A percentile compares a stretch with the other conserved stretches of the same genome.
These are phyloP conservation scores for Suillus bovinus DNA, from an alignment of 768 basidiomycete genomes.

Conservation along the genomic window DNA sequence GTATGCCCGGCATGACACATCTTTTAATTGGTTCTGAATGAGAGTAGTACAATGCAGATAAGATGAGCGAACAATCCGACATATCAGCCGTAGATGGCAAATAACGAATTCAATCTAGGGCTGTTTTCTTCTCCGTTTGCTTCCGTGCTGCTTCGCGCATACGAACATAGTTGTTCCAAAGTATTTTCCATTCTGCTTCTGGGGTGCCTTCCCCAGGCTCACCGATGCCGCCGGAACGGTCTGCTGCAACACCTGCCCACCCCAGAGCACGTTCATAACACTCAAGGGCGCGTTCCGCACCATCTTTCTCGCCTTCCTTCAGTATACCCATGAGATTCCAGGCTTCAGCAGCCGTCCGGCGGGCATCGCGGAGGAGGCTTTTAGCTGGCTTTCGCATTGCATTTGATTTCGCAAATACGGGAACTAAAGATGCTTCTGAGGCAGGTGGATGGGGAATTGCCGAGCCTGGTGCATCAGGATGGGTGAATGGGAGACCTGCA, in stretches of 20 bases:
- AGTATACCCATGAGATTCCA: slow-evolving; percentile 76
- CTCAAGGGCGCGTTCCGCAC: slow-evolving; percentile 44
- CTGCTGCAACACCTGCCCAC: slow-evolving; percentile 57
- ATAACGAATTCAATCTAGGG: background rate
- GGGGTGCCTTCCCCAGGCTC: slow-evolving; percentile 52
- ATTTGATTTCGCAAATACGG: slow-evolving; percentile 46
- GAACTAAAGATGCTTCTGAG: slow-evolving; percentile 41
- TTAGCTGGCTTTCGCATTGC: slow-evolving; percentile 56
- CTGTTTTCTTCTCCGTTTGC: slow-evolving; percentile 7
- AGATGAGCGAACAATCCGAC: background rate
- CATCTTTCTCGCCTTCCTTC: slow-evolving; percentile 42
- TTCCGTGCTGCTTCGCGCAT: slow-evolving; percentile 33
- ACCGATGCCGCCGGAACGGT: slow-evolving; percentile 35
- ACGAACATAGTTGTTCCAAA: slow-evolving; percentile 63
- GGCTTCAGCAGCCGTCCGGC: slow-evolving; percentile 69
- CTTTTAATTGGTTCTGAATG: background rate
- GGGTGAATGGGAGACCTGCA: slow-evolving; percentile 39
- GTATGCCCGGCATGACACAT: background rate
- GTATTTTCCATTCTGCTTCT: slow-evolving; percentile 60
- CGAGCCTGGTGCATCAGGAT: slow-evolving; percentile 37
- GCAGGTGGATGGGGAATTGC: slow-evolving; percentile 38
- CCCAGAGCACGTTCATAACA: slow-evolving; percentile 71
- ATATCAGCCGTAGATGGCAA: background rate
- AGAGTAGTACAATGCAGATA: background rate
- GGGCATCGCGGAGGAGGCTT: slow-evolving; percentile 64